Conservation (phyloP, 441 rosid species). For the Sinapis alba region DNA sequence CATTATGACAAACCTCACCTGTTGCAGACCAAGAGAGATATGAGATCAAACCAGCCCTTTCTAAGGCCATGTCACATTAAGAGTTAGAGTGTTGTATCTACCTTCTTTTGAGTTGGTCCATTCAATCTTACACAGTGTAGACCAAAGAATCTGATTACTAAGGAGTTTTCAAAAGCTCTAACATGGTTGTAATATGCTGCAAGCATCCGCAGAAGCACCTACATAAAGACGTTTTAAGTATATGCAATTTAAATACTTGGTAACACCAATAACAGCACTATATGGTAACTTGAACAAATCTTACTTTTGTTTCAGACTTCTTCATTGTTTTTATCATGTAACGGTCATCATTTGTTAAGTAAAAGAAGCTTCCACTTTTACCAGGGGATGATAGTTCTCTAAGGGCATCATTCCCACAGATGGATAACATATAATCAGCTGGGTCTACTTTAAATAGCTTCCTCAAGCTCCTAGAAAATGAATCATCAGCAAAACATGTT, state of each 20-base stretch:
- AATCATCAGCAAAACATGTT: too few species aligned
- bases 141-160: slow-evolving; percentile 60
- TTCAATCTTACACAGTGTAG: slow-evolving; percentile 59
- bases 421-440: slow-evolving; percentile 69
- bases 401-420: slow-evolving; percentile 71
- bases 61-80: slow-evolving; percentile 3
- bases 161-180: slow-evolving; percentile 57
- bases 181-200: slow-evolving; percentile 64
- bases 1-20: slow-evolving; percentile 74
- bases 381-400: slow-evolving; percentile 74
- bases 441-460: slow-evolving; percentile 66
- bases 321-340: slow-evolving; percentile 50
- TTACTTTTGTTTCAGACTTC: slow-evolving; percentile 62
- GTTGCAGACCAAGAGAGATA: slow-evolving; percentile 2
- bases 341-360: slow-evolving; percentile 37
- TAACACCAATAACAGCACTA: not conserved
- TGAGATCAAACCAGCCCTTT: slow-evolving; percentile 7
- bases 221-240: not conserved
- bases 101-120: slow-evolving; percentile 68
- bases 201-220: slow-evolving; percentile 70
- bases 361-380: slow-evolving; percentile 73
- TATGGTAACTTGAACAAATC: not conserved
- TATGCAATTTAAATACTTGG: not conserved
- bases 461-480: slow-evolving; percentile 53
- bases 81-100: slow-evolving; percentile 17